Conservation (phyloP, 2,329 filamentous ascomycete species). For the Cladosporium sp. region DNA sequence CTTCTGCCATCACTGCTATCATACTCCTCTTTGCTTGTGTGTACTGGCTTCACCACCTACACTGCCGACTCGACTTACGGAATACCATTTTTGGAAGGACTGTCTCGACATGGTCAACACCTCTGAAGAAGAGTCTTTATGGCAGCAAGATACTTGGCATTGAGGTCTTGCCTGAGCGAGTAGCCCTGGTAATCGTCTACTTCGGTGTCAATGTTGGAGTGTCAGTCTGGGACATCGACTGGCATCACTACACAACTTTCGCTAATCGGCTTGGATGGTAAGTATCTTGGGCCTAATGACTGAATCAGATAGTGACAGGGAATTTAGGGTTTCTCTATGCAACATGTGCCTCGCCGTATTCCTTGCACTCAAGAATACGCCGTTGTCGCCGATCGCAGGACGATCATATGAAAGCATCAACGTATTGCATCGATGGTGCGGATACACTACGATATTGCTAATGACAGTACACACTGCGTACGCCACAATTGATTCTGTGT, state of each 20-base stretch:
- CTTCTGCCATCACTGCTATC: constrained; percentile 19
- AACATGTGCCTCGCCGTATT: constrained; percentile 30
- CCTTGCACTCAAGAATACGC: constrained; percentile 31
- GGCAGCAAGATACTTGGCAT: neutral
- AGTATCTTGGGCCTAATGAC: neutral
- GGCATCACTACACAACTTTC: constrained; percentile 23
- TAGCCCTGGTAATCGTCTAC: constrained; percentile 14
- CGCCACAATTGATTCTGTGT: neutral
- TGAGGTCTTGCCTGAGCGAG: constrained; percentile 4
- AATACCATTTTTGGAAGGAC: neutral
- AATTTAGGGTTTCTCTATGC: constrained; percentile 26
- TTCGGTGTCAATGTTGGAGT: constrained; percentile 20
- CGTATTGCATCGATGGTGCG: constrained; percentile 29
- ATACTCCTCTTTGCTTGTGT: constrained; percentile 22
- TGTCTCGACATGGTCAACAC: neutral
- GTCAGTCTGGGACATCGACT: constrained; percentile 20
- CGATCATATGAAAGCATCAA: constrained; percentile 29
- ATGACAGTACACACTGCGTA: constrained; percentile 28
- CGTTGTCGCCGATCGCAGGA: constrained; percentile 29
- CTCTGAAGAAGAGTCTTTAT: neutral
- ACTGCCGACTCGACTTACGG: constrained; percentile 4
- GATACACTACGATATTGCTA: constrained; percentile 27
- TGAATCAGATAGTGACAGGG: neutral
- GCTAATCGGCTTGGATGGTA: constrained; percentile 31
- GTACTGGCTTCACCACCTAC: constrained; percentile 21